Evolutionary conservation across 139 green algal species (phyloP), one percentile per base, ranked within the genome.

Genomic region (Chlorella sp.): DNA sequence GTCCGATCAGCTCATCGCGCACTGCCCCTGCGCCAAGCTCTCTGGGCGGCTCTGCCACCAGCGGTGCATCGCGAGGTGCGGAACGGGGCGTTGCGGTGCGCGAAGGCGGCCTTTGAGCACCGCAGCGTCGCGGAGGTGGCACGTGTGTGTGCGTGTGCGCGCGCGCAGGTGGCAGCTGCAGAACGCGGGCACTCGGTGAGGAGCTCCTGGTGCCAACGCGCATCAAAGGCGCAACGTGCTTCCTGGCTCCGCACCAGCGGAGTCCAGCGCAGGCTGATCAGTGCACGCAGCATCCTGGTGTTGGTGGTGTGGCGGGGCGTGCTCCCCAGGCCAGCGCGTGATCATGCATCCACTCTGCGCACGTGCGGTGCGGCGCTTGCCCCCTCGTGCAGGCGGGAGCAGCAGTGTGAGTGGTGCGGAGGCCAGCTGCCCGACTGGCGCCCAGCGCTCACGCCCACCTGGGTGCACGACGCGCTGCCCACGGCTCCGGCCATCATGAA

Each of bases 361-460:
- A n/a, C n/a, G n/a, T n/a, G n/a, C 42, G 42, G 10, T 55, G 42
- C 10, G 42, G 10, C 17, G 10, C 42, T 55, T 55, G 42, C 17
- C 10, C 17, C 17, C 42, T 24, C 17, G 42, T 35, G 61, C 85
- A 95, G 91, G 75, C 84, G 86, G 27, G 91, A 97, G 78, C 92
- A 75, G 31, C 80, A 89, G 60, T 97, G 91, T 78, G 91, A 97
- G 72, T 97, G 96, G 63, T 97, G 91, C 83, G 79, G 88, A 51
- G 49, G 66, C 14, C 33, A 74, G 50, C 82, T 97, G 34, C 91
- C 91, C 0, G 88, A 95, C 67, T 97, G 91, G 91, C 90, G 90
- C 70, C 34, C 49, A 24, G 77, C 85, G 6, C n/a, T n/a, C n/a
- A n/a, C n/a, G n/a, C n/a, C n/a, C 76, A 55, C 96, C 62, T 94